Percentiles rank a stretch among this genome's conserved stretches.
phyloP scores from a whole-genome alignment of 257 asterid species.

The Ocimum tenuiflorum region DNA sequence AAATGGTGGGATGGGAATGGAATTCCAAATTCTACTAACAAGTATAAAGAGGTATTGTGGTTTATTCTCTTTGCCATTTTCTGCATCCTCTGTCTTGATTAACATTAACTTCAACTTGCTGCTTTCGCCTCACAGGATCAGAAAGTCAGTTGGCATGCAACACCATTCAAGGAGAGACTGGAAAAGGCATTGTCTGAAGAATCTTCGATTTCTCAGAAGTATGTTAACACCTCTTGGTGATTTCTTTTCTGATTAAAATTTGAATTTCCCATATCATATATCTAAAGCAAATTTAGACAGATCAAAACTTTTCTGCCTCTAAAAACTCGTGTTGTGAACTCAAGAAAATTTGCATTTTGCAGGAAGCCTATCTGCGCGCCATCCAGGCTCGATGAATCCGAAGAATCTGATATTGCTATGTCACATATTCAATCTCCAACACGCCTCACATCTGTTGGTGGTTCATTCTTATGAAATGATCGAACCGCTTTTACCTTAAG shows the following conservation, averaged over 20 bases:
- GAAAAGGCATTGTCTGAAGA: slow-evolving; percentile 93
- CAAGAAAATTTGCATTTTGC: slow-evolving; percentile 7
- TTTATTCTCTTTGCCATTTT: background rate
- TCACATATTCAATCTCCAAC: slow-evolving; percentile 41
- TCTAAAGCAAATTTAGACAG: too few species aligned
- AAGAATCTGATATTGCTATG: slow-evolving; percentile 52
- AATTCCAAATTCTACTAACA: slow-evolving; percentile 86
- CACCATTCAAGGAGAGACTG: slow-evolving; percentile 92
- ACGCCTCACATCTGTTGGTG: slow-evolving; percentile 31
- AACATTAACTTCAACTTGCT: background rate
- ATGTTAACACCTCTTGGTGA: slow-evolving; percentile 5
- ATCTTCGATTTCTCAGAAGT: slow-evolving; percentile 59
- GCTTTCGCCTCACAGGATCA: slow-evolving; percentile 44
- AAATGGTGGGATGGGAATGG: slow-evolving; percentile 92
- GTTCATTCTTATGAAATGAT: slow-evolving; percentile 34
- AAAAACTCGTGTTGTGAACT: background rate
- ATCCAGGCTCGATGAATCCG: slow-evolving; percentile 35
- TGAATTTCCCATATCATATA: background rate
- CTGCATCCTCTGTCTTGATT: background rate
- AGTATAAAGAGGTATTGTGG: slow-evolving; percentile 74
- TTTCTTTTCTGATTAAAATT: background rate
- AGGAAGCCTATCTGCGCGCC: slow-evolving; percentile 36
- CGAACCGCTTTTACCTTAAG: background rate
- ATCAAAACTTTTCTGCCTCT: background rate
- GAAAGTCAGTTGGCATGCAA: slow-evolving; percentile 93